Evolutionary conservation across 371 early-diverging fungal genomes (phyloP).

Genomic region (Syncephalastrum racemosum): DNA sequence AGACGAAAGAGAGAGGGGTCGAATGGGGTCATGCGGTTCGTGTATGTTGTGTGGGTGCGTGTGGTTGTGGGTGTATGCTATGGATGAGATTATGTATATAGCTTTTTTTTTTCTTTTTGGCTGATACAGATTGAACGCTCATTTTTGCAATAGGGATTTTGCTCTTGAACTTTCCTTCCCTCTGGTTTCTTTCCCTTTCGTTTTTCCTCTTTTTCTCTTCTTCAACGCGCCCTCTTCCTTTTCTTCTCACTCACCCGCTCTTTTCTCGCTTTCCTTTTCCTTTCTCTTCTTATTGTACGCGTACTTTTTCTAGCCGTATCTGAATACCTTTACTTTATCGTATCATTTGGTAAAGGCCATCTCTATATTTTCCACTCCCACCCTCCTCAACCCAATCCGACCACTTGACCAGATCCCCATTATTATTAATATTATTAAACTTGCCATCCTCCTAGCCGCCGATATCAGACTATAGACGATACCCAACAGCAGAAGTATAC

Average conservation of each 20-base stretch:
- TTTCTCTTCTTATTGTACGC: background rate
- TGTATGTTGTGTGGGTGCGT: no score
- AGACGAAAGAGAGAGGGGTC: no score
- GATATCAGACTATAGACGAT: no score
- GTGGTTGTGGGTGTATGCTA: no score
- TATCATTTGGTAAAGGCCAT: no score
- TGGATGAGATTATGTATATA: no score
- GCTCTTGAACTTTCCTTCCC: background rate
- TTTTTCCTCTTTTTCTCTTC: constrained; percentile 5
- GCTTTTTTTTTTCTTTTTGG: background rate
- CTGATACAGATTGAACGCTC: background rate
- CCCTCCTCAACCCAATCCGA: no score
- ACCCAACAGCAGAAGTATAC: no score
- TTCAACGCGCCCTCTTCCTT: background rate
- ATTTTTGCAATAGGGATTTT: background rate
- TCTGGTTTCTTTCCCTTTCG: constrained; percentile 4
- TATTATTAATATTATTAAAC: background rate
- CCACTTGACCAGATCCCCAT: background rate
- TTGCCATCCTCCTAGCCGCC: no score
- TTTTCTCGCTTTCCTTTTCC: constrained; percentile 4
- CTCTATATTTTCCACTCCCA: no score
- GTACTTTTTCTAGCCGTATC: background rate
- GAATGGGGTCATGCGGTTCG: no score
- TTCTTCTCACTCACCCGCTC: background rate
- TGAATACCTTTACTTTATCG: no score